These are phyloP conservation scores for Pulveroboletus sp. DNA, from an alignment of 768 basidiomycete genomes.

Conservation along the genomic window DNA sequence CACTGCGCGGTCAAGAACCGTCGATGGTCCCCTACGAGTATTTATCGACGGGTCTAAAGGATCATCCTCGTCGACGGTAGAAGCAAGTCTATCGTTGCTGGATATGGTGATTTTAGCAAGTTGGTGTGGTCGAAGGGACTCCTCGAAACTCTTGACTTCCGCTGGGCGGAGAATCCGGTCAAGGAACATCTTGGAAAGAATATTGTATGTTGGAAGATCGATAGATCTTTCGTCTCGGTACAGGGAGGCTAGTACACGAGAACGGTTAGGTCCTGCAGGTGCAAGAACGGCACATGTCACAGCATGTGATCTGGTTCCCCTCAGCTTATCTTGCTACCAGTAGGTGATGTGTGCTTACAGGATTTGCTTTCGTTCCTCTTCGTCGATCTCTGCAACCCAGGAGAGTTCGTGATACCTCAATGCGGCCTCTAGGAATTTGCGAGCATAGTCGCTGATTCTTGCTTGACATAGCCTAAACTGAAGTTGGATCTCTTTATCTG, in stretches of 20 bases:
- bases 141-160: slow-evolving; percentile 88
- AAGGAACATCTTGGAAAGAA: slow-evolving; percentile 97
- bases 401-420: slow-evolving; percentile 92
- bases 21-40: slow-evolving; percentile 86
- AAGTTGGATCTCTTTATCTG: slow-evolving; percentile 73
- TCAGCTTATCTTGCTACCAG: slow-evolving; percentile 5
- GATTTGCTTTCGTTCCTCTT: slow-evolving; percentile 86
- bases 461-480: slow-evolving; percentile 93
- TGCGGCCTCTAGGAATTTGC: slow-evolving; percentile 93
- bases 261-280: slow-evolving; percentile 94
- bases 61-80: slow-evolving; percentile 55
- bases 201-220: slow-evolving; percentile 77
- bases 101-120: slow-evolving; percentile 87
- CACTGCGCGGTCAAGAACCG: slow-evolving; percentile 93
- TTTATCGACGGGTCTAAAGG: slow-evolving; percentile 53
- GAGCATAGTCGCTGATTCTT: slow-evolving; percentile 84
- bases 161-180: slow-evolving; percentile 90
- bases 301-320: slow-evolving; percentile 63
- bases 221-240: slow-evolving; percentile 89
- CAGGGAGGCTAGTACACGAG: slow-evolving; percentile 85
- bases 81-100: slow-evolving; percentile 74
- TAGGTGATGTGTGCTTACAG: slow-evolving; percentile 53
- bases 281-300: slow-evolving; percentile 96
- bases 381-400: slow-evolving; percentile 86
- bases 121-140: slow-evolving; percentile 85